Base-by-base conservation (phyloP, 805 yeast species). In the Starmerella gropengiesseri region DNA sequence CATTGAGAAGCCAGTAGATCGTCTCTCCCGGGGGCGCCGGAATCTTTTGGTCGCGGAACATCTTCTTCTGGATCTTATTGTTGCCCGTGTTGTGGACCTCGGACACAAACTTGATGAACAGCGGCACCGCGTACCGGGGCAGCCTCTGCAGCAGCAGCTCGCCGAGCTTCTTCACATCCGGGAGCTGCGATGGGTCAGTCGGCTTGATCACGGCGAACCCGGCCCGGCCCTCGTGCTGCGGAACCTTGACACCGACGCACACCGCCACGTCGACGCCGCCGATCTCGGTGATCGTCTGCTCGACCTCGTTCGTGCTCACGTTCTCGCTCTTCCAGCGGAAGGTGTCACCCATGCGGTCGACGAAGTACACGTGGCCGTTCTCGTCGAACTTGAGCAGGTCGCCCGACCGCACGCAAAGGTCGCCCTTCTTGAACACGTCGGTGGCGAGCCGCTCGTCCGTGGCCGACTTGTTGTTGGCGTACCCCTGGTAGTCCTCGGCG, bases 311-410 rank as follows among this genome's bases (percentile, higher is more conserved):
- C 12, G 96, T 86, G 14, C 91, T 77, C 9, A 89, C 95, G 60
- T 87, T 87, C 64, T 87, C 97, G 2, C 94, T 81, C 64, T 85
- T 89, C 97, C 97, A 87, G 54, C 97, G 71, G 66, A 82, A 87
- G 0, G 96, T 89, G 58, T 87, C 97, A 31, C 97, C 97, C 56
- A 89, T 64, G 56, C 97, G 69, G 66, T 87, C 97, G 34, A 86
- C 84, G 61, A 87, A 87, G 62, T 80, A 84, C 59, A 81, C 70
- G 50, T 78, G 63, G 1, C 84, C 81, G 50, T 77, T 71, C 22
- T 67, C 67, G 60, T 85, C 94, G 58, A 69, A 63, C 52, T 67
- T 75, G 56, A 89, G 67, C 51, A 87, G 68, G 60, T 87, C 97
- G 32, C 95, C 96, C 21, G 84, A 73, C 56, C 95, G 70, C 55